Conservation (phyloP, 441 rosid species). For the Manihot esculenta region DNA sequence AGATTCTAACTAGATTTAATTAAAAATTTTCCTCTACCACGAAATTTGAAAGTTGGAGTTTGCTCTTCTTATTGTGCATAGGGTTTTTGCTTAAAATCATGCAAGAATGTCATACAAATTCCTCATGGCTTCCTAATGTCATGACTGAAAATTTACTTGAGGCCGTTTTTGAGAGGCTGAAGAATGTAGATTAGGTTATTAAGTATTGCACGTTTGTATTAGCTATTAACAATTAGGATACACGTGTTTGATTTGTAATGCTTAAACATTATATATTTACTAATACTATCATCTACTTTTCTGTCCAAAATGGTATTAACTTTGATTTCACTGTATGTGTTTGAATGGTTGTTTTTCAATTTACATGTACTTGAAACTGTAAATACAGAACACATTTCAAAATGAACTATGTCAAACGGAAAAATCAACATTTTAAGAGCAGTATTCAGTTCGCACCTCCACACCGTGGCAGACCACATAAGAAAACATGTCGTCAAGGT, state of each 20-base stretch:
- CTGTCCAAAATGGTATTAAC: no score
- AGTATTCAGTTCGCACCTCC: no score
- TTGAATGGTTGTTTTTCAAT: no score
- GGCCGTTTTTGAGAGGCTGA: background rate
- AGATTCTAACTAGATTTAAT: background rate
- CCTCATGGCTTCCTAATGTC: background rate
- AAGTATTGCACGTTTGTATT: background rate
- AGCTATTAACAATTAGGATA: background rate
- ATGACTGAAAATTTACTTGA: background rate
- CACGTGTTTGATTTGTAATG: background rate
- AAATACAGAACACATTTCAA: no score
- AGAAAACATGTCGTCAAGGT: no score
- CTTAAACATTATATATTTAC: no score
- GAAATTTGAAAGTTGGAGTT: background rate
- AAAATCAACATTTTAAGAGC: no score
- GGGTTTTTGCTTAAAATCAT: background rate
- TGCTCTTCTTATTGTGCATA: background rate
- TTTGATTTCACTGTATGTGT: no score
- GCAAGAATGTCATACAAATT: background rate
- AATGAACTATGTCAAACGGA: no score
- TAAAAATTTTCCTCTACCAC: background rate
- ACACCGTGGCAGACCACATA: no score
- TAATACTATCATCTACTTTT: no score
- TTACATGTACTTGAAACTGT: background rate
- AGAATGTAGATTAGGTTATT: background rate